Base-by-base conservation (phyloP, 129 eudicot species). In the Sambucus nigra region DNA sequence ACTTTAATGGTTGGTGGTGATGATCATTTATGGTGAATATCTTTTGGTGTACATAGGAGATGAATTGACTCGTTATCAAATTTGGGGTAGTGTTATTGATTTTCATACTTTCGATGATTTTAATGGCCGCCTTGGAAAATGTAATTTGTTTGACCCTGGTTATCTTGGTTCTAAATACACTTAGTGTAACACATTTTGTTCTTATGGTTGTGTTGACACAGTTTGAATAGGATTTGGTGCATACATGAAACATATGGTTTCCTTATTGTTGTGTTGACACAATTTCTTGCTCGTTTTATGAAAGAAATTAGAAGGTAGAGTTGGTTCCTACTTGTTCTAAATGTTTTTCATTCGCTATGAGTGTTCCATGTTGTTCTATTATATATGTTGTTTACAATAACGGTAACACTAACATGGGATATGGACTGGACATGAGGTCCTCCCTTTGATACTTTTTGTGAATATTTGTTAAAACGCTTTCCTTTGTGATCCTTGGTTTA, bases 361-460 rank as follows among this genome's bases (percentile, higher is more conserved):
- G 31, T 55, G 35, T 55, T 38, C 41, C 33, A 31, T 35, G 47
- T 32, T 47, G 25, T 54, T 4, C 31, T 45, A 12, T 52, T 33
- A 31, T 24, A 7, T 52, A 21, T 52, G 25, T 26, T 57, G 21
- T 35, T 22, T 7, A 5, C 25, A 51, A 33, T 7, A 19, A 7
- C 20, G 10, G 67, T n/a, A 23, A 5, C 32, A 35, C 15, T 26
- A 17, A 26, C 60, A 52, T 53, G 40, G 60, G 33, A 25, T 40
- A 52, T 9, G 45, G 50, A 20, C 49, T 27, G 49, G 25, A 52
- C 21, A 7, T 10, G 29, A 42, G 41, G 44, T 65, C 40, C 55
- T 54, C 14, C 28, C 29, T 42, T 14, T 29, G 26, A 17, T 45
- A 65, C 55, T 55, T 46, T 3, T 13, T 9, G 25, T 53, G 38